phyloP scores from a whole-genome alignment of 768 basidiomycete species.

The Psilocybe tampanensis region DNA sequence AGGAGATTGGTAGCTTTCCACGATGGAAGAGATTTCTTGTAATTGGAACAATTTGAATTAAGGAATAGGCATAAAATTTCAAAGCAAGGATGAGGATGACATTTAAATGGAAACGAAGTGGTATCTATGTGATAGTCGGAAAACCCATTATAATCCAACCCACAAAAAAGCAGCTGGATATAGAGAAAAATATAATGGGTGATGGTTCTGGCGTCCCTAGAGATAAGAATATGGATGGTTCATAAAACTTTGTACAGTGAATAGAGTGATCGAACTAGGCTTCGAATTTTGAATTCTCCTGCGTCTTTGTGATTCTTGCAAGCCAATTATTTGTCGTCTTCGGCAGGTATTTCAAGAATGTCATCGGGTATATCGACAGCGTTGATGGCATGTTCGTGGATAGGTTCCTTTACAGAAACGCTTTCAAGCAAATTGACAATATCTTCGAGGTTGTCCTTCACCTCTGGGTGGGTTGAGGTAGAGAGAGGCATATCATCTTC shows the following conservation, averaged over 20 bases:
- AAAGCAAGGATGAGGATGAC: background rate
- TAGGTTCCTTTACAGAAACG: slow-evolving; percentile 34
- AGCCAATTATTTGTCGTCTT: slow-evolving; percentile 38
- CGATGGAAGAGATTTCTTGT: too few species aligned
- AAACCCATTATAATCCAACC: background rate
- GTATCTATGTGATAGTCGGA: background rate
- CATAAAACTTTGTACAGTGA: background rate
- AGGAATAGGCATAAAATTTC: too few species aligned
- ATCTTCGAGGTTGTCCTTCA: slow-evolving; percentile 42
- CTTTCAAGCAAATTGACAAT: slow-evolving; percentile 70
- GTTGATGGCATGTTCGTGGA: slow-evolving; percentile 41
- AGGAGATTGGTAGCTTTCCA: too few species aligned
- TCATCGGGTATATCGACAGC: slow-evolving; percentile 54
- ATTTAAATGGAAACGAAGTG: background rate
- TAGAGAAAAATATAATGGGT: background rate
- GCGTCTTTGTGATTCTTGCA: slow-evolving; percentile 1
- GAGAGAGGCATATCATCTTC: slow-evolving; percentile 2
- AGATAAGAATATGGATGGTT: slow-evolving; percentile 5
- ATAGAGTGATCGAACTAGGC: background rate
- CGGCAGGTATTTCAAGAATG: slow-evolving; percentile 55
- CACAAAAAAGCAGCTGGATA: background rate
- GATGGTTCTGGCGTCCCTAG: slow-evolving; percentile 1
- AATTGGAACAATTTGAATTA: too few species aligned
- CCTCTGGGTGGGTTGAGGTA: slow-evolving; percentile 1
- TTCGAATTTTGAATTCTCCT: background rate